These are phyloP conservation scores for Diaporthe ampelina DNA, from an alignment of 2,329 filamentous ascomycete genomes.

Conservation along the genomic window DNA sequence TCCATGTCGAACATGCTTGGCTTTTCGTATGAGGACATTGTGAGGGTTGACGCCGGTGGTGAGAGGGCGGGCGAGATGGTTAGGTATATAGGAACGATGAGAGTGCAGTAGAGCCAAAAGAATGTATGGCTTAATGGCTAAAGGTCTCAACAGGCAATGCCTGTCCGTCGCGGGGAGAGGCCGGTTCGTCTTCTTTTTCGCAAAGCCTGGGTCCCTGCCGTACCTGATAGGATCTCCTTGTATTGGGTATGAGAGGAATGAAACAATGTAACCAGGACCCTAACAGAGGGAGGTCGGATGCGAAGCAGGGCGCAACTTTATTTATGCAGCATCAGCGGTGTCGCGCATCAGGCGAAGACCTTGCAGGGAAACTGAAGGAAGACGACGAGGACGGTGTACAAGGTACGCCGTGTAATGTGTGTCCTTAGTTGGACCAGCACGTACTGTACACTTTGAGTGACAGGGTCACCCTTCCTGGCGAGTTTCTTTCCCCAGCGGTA, in stretches of 20 bases:
- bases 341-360: not conserved
- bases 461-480: conserved; percentile 11
- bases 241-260: conserved; percentile 10
- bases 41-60: not conserved
- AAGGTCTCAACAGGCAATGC: conserved; percentile 19
- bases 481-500: not conserved
- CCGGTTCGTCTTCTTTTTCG: conserved; percentile 28
- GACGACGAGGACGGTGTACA: not conserved
- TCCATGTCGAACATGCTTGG: conserved; percentile 28
- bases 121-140: not conserved
- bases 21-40: conserved; percentile 8
- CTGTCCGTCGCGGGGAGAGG: not conserved
- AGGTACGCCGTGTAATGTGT: not conserved
- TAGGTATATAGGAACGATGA: not conserved
- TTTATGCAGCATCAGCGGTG: conserved; percentile 12
- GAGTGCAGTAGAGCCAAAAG: not conserved
- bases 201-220: conserved; percentile 2
- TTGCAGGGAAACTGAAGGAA: not conserved
- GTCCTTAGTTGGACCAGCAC: not conserved
- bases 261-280: conserved; percentile 23
- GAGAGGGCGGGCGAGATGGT: not conserved
- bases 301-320: conserved; percentile 24
- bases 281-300: conserved; percentile 3
- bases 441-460: not conserved
- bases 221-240: conserved; percentile 9